Conservation (phyloP, 2,329 filamentous ascomycete species). For the Colletotrichum theobromicola region DNA sequence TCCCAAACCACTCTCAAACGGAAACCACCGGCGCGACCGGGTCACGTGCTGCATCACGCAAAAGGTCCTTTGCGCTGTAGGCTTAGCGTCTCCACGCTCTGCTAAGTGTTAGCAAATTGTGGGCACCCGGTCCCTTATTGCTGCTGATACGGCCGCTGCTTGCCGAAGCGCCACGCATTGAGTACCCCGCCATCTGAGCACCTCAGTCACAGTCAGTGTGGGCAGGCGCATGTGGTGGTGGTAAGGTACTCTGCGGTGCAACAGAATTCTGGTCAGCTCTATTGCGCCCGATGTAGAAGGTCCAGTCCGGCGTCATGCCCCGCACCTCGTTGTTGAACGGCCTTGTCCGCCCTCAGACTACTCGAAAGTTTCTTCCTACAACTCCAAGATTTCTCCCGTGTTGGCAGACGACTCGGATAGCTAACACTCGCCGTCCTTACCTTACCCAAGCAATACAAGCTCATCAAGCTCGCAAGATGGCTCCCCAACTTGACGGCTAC, state of each 20-base stretch:
- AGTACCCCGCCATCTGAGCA: conserved; percentile 17
- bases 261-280: conserved; percentile 22
- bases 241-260: conserved; percentile 4
- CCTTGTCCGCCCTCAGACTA: conserved; percentile 15
- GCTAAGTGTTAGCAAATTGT: neutral
- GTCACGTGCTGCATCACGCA: conserved; percentile 11
- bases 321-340: conserved; percentile 43
- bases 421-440: conserved; percentile 42
- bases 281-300: conserved; percentile 22
- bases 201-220: neutral
- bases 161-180: conserved; percentile 16
- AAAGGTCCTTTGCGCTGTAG: neutral
- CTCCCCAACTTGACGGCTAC: conserved; percentile 87
- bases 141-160: conserved; percentile 19
- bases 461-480: conserved; percentile 76
- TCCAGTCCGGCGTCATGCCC: conserved; percentile 43
- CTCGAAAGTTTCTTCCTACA: conserved; percentile 14
- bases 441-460: conserved; percentile 57
- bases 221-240: conserved; percentile 8
- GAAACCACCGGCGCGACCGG: neutral
- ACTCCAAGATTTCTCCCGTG: conserved; percentile 15
- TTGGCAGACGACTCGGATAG: conserved; percentile 9
- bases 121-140: neutral
- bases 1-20: neutral
- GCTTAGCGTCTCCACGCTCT: conserved; percentile 13